phyloP scores from a whole-genome alignment of 2,329 filamentous ascomycete genomes.

The Colletotrichum plurivorum region DNA sequence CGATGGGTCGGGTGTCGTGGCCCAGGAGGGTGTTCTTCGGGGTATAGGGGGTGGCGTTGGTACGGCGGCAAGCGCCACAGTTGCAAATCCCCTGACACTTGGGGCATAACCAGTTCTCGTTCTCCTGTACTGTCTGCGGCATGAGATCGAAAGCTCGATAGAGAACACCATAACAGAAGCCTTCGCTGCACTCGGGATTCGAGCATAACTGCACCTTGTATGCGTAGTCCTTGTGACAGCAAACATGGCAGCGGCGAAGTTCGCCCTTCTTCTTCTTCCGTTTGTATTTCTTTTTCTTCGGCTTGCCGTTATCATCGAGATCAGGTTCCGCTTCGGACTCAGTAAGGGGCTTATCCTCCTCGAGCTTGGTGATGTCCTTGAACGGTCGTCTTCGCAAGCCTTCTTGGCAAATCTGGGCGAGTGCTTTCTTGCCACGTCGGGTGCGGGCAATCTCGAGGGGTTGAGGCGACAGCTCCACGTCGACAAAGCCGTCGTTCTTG shows the following conservation, averaged over 20 bases:
- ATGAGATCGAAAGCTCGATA: conserved; percentile 93
- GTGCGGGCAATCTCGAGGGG: conserved; percentile 79
- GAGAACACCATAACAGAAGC: conserved; percentile 93
- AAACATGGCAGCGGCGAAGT: conserved; percentile 82
- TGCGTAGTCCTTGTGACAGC: conserved; percentile 81
- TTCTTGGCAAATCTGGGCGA: conserved; percentile 95
- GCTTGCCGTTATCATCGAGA: conserved; percentile 74
- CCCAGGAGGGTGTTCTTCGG: conserved; percentile 91
- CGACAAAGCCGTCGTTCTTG: conserved; percentile 77
- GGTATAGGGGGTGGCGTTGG: conserved; percentile 81
- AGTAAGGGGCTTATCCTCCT: conserved; percentile 60
- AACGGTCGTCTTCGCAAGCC: conserved; percentile 85
- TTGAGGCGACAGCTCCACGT: conserved; percentile 76
- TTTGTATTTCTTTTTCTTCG: conserved; percentile 73
- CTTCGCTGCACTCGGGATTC: conserved; percentile 75
- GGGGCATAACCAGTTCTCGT: conserved; percentile 89
- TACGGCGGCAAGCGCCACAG: conserved; percentile 82
- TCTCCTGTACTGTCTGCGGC: conserved; percentile 85
- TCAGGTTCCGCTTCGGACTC: conserved; percentile 65
- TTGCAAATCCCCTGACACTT: conserved; percentile 90
- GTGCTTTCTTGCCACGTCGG: conserved; percentile 79
- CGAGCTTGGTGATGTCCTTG: conserved; percentile 81
- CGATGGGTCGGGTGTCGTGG: conserved; percentile 90
- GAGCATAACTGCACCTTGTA: conserved; percentile 91
- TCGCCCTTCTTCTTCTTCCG: conserved; percentile 69